These are phyloP conservation scores for Ambrosiella beaveri DNA, from an alignment of 2,329 filamentous ascomycete genomes.

Conservation along the genomic window DNA sequence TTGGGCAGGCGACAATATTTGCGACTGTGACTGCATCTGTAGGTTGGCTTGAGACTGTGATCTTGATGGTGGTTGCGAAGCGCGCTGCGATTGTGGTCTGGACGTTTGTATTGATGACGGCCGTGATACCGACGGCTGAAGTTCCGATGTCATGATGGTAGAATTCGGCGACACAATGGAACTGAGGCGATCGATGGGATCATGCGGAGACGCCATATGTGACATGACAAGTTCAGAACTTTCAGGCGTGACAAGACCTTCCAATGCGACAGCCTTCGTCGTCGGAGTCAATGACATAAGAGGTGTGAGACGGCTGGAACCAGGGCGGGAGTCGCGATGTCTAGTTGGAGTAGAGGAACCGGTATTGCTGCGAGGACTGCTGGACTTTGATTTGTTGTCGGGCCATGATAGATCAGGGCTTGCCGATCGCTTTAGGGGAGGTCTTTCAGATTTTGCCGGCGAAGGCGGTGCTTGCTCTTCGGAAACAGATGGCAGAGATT, in stretches of 20 bases:
- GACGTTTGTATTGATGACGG: neutral
- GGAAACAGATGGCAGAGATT: neutral
- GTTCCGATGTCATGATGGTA: neutral
- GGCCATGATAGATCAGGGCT: conserved; percentile 6
- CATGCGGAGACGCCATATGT: neutral
- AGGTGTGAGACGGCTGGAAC: conserved; percentile 8
- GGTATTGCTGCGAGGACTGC: neutral
- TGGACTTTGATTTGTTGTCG: conserved; percentile 6
- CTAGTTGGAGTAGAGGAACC: neutral
- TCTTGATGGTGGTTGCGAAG: neutral
- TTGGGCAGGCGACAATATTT: neutral
- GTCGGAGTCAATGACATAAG: conserved; percentile 1
- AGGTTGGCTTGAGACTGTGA: neutral
- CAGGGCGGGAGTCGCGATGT: conserved; percentile 2
- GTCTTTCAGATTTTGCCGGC: conserved; percentile 1
- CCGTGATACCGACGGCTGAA: neutral
- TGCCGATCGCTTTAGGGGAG: conserved; percentile 5
- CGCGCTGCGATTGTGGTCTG: neutral
- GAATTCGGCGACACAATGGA: neutral
- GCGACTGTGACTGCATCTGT: neutral
- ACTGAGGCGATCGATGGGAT: conserved; percentile 3
- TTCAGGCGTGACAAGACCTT: conserved; percentile 5
- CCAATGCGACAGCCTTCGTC: conserved; percentile 4
- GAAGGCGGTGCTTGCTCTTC: conserved; percentile 3
- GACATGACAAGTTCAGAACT: conserved; percentile 1